Percentiles rank a stretch among this genome's conserved stretches.
These are phyloP conservation scores for Penicillium sp. DNA, from an alignment of 2,329 filamentous ascomycete genomes.

Conservation along the genomic window DNA sequence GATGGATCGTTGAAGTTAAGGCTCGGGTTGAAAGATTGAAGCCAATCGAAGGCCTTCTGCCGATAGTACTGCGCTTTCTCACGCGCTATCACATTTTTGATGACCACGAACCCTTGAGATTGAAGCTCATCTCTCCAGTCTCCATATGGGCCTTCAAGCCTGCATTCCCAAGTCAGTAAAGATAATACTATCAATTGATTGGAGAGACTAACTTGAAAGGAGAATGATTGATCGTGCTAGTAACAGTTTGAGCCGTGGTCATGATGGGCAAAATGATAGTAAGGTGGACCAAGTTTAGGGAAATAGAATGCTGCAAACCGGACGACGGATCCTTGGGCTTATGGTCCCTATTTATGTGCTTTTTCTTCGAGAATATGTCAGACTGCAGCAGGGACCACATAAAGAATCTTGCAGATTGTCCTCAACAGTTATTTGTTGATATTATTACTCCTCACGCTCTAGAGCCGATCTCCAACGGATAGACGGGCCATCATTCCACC, in stretches of 20 bases:
- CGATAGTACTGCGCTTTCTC: conserved; percentile 19
- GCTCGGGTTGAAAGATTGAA: conserved; percentile 12
- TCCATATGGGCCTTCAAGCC: conserved; percentile 2
- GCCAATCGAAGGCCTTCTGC: conserved; percentile 21
- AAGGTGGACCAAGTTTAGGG: background rate
- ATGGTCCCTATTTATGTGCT: background rate
- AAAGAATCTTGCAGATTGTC: background rate
- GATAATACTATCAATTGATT: background rate
- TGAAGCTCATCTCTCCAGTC: conserved; percentile 22
- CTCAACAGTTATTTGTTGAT: background rate
- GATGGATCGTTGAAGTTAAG: conserved; percentile 17
- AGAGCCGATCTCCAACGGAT: conserved; percentile 5
- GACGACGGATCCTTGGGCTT: background rate
- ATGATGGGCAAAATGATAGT: background rate
- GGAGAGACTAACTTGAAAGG: background rate
- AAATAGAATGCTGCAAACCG: background rate
- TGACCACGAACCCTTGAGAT: conserved; percentile 15
- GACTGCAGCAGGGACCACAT: background rate
- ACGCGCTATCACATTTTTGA: conserved; percentile 17
- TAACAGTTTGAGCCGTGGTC: background rate
- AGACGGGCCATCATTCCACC: conserved; percentile 7
- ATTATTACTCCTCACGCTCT: background rate
- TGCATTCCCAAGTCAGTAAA: background rate
- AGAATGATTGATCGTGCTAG: background rate
- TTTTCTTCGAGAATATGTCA: background rate